Evolutionary conservation across 371 early-diverging fungal species (phyloP), one percentile per base, ranked within the genome.

Genomic region (Rhizomucor miehei): DNA sequence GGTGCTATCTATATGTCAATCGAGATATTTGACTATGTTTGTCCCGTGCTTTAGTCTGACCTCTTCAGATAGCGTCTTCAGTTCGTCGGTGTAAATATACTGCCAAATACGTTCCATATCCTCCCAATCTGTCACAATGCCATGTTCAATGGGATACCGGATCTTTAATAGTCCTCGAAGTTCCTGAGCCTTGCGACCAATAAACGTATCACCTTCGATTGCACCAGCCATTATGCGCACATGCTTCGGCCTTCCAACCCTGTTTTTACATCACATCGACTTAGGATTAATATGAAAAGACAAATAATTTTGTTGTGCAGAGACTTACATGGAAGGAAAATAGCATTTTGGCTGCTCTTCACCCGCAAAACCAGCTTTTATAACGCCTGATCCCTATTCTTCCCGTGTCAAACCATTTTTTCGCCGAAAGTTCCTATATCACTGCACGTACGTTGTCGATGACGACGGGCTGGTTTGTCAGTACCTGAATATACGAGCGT

Each of bases 71-170:
- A 89, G 70, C 19, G 88, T 91, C 65, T 93, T 92, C 45, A 98
- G 85, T 72, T 98, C 96, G 57, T 98, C 91, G 43, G 84, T 82
- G 70, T 95, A 97, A 38, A 95, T 84, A 65, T 95, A 87, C 63
- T 92, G 87, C 98, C 98, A 98, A 56, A 98, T 94, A 60, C 84
- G 81, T 73, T 97, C 96, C 97, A 97, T 97, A 64, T 95, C 98
- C 59, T 90, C 92, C 92, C 98, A 98, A 73, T 95, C 88, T 29
- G 88, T 92, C 35, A 97, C 92, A 62, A 97, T 86, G 52, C 98
- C 98, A 66, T 97, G 95, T 74, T 95, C 91, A 64, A 97, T 86
- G 39, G 98, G 98, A 66, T 98, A 97, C 60, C 84, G 87, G 60
- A 98, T 85, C 56, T 87, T 86, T 51, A 97, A 81, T 50, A 97